Conservation (phyloP, 73 alveolate species). For the Breviolum minutum region DNA sequence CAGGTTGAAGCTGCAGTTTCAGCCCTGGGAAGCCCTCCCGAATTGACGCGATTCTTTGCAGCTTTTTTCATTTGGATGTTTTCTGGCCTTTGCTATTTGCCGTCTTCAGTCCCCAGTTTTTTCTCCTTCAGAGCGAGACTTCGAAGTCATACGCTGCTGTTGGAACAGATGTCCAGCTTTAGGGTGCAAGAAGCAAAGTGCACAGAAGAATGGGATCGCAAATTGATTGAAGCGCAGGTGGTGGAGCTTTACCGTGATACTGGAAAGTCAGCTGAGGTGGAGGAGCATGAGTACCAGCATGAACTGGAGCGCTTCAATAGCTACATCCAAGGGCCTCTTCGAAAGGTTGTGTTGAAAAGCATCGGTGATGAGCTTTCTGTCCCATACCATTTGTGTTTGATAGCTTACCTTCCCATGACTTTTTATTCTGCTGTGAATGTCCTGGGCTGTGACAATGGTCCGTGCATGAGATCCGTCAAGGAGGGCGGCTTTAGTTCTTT, state of each 20-base stretch:
- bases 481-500: not conserved
- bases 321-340: slow-evolving; percentile 36
- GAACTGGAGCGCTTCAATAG: slow-evolving; percentile 23
- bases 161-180: slow-evolving; percentile 42
- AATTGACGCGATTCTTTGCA: not conserved
- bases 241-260: not conserved
- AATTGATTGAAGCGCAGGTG: slow-evolving; percentile 16
- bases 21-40: not conserved
- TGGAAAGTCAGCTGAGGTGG: slow-evolving; percentile 16
- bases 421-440: slow-evolving; percentile 35
- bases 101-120: slow-evolving; percentile 33
- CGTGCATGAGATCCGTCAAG: not conserved
- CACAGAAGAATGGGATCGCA: not conserved
- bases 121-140: slow-evolving; percentile 43
- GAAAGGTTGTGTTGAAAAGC: not conserved
- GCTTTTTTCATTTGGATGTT: slow-evolving; percentile 5
- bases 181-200: slow-evolving; percentile 54
- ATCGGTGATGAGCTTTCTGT: slow-evolving; percentile 36
- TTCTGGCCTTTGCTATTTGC: not conserved
- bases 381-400: slow-evolving; percentile 6
- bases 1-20: not conserved
- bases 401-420: slow-evolving; percentile 14
- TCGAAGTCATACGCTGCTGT: slow-evolving; percentile 41
- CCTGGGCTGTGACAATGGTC: slow-evolving; percentile 47
- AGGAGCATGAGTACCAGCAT: not conserved